Base-by-base conservation (phyloP, 2,329 filamentous ascomycete species). In the Colletotrichum australisinense region DNA sequence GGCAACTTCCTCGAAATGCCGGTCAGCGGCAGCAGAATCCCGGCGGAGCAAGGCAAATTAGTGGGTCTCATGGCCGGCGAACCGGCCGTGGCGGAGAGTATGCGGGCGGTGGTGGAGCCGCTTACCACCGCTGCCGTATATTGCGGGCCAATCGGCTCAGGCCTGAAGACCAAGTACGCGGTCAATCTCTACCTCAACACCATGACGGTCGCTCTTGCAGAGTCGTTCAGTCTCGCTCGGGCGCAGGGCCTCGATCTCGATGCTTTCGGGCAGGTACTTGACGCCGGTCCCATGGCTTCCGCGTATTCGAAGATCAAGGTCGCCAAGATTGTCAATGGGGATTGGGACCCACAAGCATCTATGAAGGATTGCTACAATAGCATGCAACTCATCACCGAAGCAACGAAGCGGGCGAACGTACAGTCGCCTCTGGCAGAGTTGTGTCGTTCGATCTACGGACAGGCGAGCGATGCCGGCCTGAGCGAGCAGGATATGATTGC, bases 61-160 rank as follows among this genome's bases (percentile, higher is more conserved):
- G 80, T 83, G 24, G 81, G 80, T 42, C 79, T 83, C 76, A 76
- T 83, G 52, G 81, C 79, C 14, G 80, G 81, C 5, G 78, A 81
- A 38, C 63, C 55, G 12, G 73, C 49, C 14, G 74, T 78, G 2
- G 77, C 76, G 8, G 75, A 80, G 63, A 65, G 75, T 2, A 76
- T 81, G 58, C 72, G 68, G 32, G 77, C 77, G 3, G 56, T 22
- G 46, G 67, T 64, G 67, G 73, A 79, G 42, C 75, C 78, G 6
- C 76, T 82, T 8, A 81, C 80, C 3, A 76, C 63, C 12, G 75
- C 78, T 4, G 79, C 81, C 8, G 67, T 83, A 6, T 82, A 82
- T 73, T 83, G 81, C 64, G 81, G 81, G 1, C 78, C 77, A 1
- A 76, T 83, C 22, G 81, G 80, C 8, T 74, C 70, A 1, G 81